Evolutionary conservation across 2,329 filamentous ascomycete genomes (phyloP).

Genomic region (Diaporthe humulicola): DNA sequence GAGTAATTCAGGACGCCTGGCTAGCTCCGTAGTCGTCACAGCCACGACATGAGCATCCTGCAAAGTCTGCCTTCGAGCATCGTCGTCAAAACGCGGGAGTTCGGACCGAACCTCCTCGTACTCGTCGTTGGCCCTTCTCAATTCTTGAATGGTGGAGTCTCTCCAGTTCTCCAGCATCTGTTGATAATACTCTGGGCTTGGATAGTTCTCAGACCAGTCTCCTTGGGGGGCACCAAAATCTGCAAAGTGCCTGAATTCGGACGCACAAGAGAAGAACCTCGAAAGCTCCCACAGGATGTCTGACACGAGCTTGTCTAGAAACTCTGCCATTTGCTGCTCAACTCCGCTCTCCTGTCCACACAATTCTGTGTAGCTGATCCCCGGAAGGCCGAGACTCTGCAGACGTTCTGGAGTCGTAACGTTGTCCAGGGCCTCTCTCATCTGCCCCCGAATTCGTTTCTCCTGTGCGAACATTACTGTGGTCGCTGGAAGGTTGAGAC

Average conservation of each 20-base stretch:
- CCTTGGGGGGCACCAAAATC: not conserved
- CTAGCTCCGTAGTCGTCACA: conserved; percentile 71
- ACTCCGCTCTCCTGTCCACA: not conserved
- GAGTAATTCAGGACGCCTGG: conserved; percentile 62
- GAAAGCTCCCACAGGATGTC: not conserved
- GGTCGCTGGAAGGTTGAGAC: conserved; percentile 59
- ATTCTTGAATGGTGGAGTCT: conserved; percentile 39
- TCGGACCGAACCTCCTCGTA: conserved; percentile 29
- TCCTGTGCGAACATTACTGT: not conserved
- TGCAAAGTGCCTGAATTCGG: not conserved
- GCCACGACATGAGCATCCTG: conserved; percentile 64
- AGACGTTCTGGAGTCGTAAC: conserved; percentile 68
- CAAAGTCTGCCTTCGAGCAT: conserved; percentile 55
- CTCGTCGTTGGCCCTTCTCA: conserved; percentile 29
- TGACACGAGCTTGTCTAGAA: conserved; percentile 19
- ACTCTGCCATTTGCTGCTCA: conserved; percentile 49
- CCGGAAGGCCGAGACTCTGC: conserved; percentile 61
- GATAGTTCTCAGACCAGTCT: not conserved
- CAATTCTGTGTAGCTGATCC: not conserved
- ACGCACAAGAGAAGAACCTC: not conserved
- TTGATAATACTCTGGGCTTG: not conserved
- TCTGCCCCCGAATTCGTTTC: conserved; percentile 47
- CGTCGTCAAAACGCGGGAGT: conserved; percentile 37
- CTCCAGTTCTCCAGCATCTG: conserved; percentile 17
- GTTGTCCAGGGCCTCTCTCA: conserved; percentile 40